Base-by-base conservation (phyloP, 1,284 basidiomycete genomes). In the Apiotrichum brassicae region DNA sequence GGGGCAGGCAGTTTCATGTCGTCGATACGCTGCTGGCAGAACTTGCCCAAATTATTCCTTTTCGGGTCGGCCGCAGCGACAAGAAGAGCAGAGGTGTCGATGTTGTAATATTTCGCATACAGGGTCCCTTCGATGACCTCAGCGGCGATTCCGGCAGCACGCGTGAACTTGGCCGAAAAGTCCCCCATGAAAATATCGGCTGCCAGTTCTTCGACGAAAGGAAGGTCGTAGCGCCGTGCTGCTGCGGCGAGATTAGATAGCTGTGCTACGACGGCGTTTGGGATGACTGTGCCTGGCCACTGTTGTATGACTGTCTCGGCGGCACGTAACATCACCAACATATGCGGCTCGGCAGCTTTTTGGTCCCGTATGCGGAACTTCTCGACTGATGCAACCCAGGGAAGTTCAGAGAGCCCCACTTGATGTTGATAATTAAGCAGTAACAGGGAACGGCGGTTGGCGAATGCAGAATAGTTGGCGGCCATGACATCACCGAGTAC, bases 131-230 rank as follows among this genome's bases (percentile, higher is more conserved):
- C 11, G 11, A 47, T 24, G 14, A 46, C 13, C 1, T 41, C 11
- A 4, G 46, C 45, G 6, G 50, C 50, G 7, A 35, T 22, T 2
- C 26, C 16, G 9, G 46, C 45, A 2, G 50, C 50, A 6, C 30
- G 24, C 0, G 40, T 20, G 12, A 38, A 51, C 50, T 51, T 51
- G 26, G 25, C 13, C 6, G 44, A 26, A 33, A 51, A 51, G 22
- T 24, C 18, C 28, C 50, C 45, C 40, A 47, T 43, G 30, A 51
- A 51, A 26, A 51, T 51, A 19, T 51, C 50, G 6, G 45, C 40
- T 0, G 50, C 50, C 14, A 47, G 40, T 28, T 51, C 50, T 12
- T 51, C 50, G 8, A 47, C 28, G 9, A 51, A 30, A 6, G 40
- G 36, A 3, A 35, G 35, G 18, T 46, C 22, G 16, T 35, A 19